Conservation (phyloP, 163 green algal species). For the Coccomyxa subellipsoidea region DNA sequence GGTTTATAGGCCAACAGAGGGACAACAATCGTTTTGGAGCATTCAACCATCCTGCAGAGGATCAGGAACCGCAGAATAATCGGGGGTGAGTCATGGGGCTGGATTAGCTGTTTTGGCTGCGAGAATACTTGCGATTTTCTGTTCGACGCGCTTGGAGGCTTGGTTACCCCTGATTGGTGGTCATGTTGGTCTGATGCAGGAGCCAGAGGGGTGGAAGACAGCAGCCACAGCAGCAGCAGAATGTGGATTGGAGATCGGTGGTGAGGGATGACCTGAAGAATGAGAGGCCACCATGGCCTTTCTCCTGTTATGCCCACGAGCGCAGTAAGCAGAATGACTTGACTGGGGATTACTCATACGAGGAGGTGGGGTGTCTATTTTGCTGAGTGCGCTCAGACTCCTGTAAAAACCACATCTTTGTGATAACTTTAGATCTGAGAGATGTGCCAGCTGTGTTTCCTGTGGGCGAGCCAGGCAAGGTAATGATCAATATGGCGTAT, state of each 20-base stretch:
- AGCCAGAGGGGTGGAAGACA: slow-evolving; percentile 1
- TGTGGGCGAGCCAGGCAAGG: too few species aligned
- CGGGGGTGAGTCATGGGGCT: neutral
- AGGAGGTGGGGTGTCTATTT: neutral
- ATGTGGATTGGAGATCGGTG: neutral
- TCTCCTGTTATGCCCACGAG: slow-evolving; percentile 4
- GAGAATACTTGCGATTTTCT: too few species aligned
- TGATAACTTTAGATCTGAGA: too few species aligned
- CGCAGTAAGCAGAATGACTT: slow-evolving; percentile 11
- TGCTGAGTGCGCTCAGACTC: too few species aligned
- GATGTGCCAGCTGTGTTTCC: too few species aligned
- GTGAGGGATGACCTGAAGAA: slow-evolving; percentile 7
- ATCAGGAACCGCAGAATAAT: neutral
- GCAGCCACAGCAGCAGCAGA: neutral
- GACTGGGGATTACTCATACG: slow-evolving; percentile 17
- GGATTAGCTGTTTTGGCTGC: too few species aligned
- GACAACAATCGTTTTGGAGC: neutral
- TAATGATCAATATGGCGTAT: too few species aligned
- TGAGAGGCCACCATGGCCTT: neutral
- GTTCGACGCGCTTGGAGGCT: too few species aligned
- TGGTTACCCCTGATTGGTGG: too few species aligned
- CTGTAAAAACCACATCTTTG: too few species aligned
- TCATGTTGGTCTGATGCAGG: neutral
- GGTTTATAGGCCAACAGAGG: neutral
- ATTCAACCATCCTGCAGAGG: neutral